phyloP scores from a whole-genome alignment of 768 basidiomycete species.

The Coprinopsis sp. region DNA sequence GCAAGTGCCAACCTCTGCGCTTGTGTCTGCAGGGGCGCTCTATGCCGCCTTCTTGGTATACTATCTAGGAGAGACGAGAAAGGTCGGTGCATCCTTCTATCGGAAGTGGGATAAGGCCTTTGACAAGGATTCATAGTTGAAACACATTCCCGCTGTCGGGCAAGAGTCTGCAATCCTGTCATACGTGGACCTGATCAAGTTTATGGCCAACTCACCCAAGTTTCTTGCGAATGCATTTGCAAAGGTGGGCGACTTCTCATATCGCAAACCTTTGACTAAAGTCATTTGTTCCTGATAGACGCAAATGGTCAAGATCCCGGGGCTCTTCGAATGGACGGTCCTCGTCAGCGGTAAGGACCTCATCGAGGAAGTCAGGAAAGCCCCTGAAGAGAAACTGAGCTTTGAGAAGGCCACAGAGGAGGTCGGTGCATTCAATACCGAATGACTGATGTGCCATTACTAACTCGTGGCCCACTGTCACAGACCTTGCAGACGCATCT shows the following conservation, averaged over 20 bases:
- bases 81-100: neutral
- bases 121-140: neutral
- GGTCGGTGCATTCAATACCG: constrained; percentile 14
- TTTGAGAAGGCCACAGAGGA: constrained; percentile 23
- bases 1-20: neutral
- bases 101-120: neutral
- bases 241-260: constrained; percentile 1
- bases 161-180: neutral
- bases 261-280: neutral
- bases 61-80: neutral
- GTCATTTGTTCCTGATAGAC: neutral
- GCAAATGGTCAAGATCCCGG: constrained; percentile 19
- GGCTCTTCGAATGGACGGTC: constrained; percentile 25
- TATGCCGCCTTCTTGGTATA: neutral
- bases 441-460: too few species aligned
- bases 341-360: constrained; percentile 22
- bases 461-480: too few species aligned
- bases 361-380: constrained; percentile 29
- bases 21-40: neutral
- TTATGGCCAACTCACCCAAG: neutral
- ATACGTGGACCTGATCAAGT: neutral
- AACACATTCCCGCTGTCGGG: neutral
- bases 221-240: neutral
- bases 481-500: constrained; percentile 3
- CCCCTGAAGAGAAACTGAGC: constrained; percentile 26